Evolutionary conservation across 345 rosid genomes (phyloP), one percentile per base, ranked within the genome.

Genomic region (Kernera saxatilis): DNA sequence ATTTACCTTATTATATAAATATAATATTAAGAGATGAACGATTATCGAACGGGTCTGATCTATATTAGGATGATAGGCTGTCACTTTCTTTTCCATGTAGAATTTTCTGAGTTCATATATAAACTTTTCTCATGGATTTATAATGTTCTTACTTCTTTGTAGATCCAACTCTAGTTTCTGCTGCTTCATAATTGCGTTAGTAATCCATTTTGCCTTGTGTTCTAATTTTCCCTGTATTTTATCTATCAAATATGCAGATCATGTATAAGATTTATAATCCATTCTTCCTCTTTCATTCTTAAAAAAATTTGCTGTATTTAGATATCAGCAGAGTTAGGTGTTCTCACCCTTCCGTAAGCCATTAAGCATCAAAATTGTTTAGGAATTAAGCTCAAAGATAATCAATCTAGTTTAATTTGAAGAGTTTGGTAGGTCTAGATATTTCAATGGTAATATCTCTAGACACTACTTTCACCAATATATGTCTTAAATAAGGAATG

Each of bases 1-100:
- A 45, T 64, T 72, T 44, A 64, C 64, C 22, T 44, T 18, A 25
- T 9, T 44, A 17, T 41, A 51, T 67, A n/a, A n/a, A n/a, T n/a
- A n/a, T n/a, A n/a, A n/a, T n/a, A n/a, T n/a, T n/a, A n/a, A n/a
- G n/a, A n/a, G n/a, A n/a, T n/a, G n/a, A n/a, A n/a, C n/a, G n/a
- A n/a, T n/a, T n/a, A n/a, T n/a, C n/a, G n/a, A n/a, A n/a, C n/a
- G n/a, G n/a, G n/a, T n/a, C n/a, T n/a, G n/a, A n/a, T n/a, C n/a
- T n/a, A n/a, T n/a, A n/a, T n/a, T n/a, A n/a, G n/a, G 32, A 46
- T 0, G 53, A 12, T 26, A 41, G 45, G 26, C 66, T 35, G 9
- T 23, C 54, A 12, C 19, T 51, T 51, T 49, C 15, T 23, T 23
- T 25, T 26, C 32, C 33, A 29, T 27, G 21, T 18, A 45, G 50